Conservation (phyloP, 108 stramenopile genomes). For the Nitzschia putrida region DNA sequence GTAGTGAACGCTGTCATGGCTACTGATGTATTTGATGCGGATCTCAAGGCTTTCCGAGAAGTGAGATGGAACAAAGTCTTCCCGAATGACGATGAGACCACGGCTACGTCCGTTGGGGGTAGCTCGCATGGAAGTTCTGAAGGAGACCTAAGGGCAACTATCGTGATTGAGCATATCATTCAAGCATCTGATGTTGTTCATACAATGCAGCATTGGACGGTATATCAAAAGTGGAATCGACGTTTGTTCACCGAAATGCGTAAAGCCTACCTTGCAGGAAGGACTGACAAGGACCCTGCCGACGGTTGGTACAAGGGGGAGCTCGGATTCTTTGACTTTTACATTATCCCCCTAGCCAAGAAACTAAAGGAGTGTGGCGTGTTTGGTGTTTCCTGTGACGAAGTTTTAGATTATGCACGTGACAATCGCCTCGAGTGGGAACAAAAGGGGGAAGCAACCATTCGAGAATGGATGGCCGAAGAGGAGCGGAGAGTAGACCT, state of each 20-base stretch:
- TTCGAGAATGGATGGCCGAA: constrained; percentile 2
- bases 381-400: constrained; percentile 58
- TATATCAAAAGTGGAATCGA: constrained; percentile 67
- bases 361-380: constrained; percentile 58
- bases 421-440: constrained; percentile 37
- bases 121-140: constrained; percentile 8
- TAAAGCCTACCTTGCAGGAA: constrained; percentile 38
- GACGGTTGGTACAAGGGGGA: constrained; percentile 64
- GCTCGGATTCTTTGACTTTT: constrained; percentile 59
- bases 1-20: constrained; percentile 34
- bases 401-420: constrained; percentile 35
- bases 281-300: constrained; percentile 51
- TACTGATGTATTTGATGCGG: constrained; percentile 43
- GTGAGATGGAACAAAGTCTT: constrained; percentile 48
- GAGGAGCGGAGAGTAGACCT: neutral
- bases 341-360: constrained; percentile 66
- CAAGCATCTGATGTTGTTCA: constrained; percentile 60
- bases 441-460: constrained; percentile 16
- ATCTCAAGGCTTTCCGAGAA: constrained; percentile 25
- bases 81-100: neutral
- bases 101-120: constrained; percentile 10
- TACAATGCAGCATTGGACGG: constrained; percentile 62
- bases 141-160: constrained; percentile 38
- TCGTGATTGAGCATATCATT: constrained; percentile 61
- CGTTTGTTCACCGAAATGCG: constrained; percentile 55